Evolutionary conservation across 1,139 yeast species (phyloP), one percentile per base, ranked within the genome.

Genomic region (Pichia inconspicua): DNA sequence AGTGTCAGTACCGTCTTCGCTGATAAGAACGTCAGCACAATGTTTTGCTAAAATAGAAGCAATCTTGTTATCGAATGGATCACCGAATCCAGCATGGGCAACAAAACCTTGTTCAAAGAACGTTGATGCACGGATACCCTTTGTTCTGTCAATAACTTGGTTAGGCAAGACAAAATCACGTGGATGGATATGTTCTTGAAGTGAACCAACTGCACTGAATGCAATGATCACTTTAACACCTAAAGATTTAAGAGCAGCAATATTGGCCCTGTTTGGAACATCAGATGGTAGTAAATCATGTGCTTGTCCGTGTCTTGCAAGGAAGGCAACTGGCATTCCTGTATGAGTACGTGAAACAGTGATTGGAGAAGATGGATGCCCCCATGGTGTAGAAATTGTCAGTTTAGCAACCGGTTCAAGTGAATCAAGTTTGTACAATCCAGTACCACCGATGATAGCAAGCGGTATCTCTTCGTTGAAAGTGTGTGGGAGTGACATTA

Each of bases 371-470:
- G 97, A 89, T 25, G 99, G 96, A 58, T 75, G 77, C 8, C 98
- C 99, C 97, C 98, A 92, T 25, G 99, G 99, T 10, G 98, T 92
- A 19, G 83, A 76, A 48, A 88, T 68, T 8, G 86, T 78, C 46
- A 89, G 70, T 57, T 84, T 74, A 27, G 97, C 97, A 46, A 89
- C 94, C 3, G 96, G 95, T 43, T 82, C 77, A 54, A 90, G 73
- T 49, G 87, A 80, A 41, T 85, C 88, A 52, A 92, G 74, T 50
- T 87, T 85, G 72, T 92, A 92, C 42, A 92, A 76, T n/a, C 99
- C 99, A 3, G 98, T 92, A 41, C 98, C 98, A 38, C 98, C 98
- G 64, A 92, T 92, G 55, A 92, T 80, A 42, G 95, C 97, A 44
- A 92, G 74, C 41, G 79, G 75, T 27, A 92, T 87, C 37, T 82